Conservation (phyloP, 1,139 yeast genomes). For the Casaregolazyma lundiana region DNA sequence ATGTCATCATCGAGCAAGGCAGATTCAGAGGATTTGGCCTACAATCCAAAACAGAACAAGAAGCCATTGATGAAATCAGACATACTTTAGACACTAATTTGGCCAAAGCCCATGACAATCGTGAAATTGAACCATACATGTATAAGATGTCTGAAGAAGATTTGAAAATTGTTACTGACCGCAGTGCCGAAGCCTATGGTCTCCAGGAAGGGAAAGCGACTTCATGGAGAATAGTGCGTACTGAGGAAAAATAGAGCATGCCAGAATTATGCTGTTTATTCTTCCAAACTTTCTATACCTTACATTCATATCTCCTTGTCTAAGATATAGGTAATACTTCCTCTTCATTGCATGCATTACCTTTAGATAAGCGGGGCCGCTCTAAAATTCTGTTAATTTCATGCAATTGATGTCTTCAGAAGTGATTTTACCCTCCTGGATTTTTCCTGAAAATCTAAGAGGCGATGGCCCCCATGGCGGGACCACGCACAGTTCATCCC, state of each 20-base stretch:
- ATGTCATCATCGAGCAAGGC: slow-evolving; percentile 80
- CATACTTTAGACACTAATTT: slow-evolving; percentile 23
- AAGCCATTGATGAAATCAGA: slow-evolving; percentile 28
- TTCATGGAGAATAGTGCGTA: slow-evolving; percentile 1
- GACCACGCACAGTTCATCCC: slow-evolving; percentile 47
- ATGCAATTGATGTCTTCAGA: neutral
- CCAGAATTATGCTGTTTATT: neutral
- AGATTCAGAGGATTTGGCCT: slow-evolving; percentile 54
- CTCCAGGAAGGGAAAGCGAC: neutral
- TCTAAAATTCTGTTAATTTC: neutral
- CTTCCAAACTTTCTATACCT: too few species aligned
- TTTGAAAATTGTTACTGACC: slow-evolving; percentile 49
- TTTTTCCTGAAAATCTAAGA: slow-evolving; percentile 1
- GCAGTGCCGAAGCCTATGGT: slow-evolving; percentile 46
- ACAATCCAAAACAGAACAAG: slow-evolving; percentile 14
- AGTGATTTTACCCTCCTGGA: neutral
- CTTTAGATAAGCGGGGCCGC: too few species aligned
- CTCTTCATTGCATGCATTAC: too few species aligned
- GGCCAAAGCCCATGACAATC: slow-evolving; percentile 12
- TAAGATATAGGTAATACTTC: too few species aligned
- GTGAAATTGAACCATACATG: slow-evolving; percentile 20
- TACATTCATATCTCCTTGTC: too few species aligned
- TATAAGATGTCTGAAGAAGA: slow-evolving; percentile 39
- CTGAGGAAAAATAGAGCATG: neutral
- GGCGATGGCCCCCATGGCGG: slow-evolving; percentile 57